Conservation (phyloP, 768 basidiomycete species). For the Termitomyces eurrhizus region DNA sequence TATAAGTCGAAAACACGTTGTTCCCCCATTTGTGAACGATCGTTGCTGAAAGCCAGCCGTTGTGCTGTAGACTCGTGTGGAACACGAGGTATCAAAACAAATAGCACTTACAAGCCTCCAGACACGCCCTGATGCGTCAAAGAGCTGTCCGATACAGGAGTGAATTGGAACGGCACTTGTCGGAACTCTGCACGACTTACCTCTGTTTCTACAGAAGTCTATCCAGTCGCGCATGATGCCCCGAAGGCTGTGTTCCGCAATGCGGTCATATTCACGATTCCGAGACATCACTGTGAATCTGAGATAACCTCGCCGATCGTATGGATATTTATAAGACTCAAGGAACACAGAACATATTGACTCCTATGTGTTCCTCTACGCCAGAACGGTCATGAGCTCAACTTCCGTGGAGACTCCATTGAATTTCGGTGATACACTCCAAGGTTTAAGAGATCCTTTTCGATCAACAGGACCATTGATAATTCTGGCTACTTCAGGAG, state of each 20-base stretch:
- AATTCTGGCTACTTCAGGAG: too few relatives aligned
- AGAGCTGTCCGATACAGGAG: conserved; percentile 15
- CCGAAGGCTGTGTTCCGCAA: conserved; percentile 6
- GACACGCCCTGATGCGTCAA: conserved; percentile 38
- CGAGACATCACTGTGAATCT: conserved; percentile 13
- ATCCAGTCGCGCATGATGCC: conserved; percentile 1
- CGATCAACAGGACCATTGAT: neutral
- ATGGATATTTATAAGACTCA: neutral
- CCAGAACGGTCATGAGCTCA: neutral
- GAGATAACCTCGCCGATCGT: conserved; percentile 9
- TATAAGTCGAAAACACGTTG: conserved; percentile 17
- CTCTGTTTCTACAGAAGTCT: conserved; percentile 4
- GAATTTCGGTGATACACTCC: neutral
- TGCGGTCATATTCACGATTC: conserved; percentile 1
- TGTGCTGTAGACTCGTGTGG: conserved; percentile 50
- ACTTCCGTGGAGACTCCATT: neutral
- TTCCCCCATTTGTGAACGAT: conserved; percentile 21
- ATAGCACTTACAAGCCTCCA: conserved; percentile 36
- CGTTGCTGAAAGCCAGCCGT: conserved; percentile 35
- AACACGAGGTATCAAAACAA: conserved; percentile 74
- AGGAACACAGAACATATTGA: conserved; percentile 3
- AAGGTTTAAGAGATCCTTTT: neutral
- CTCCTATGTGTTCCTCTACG: neutral
- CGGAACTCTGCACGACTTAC: neutral
- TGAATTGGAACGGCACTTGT: conserved; percentile 3